These are phyloP conservation scores for Parsonsia alboflavescens DNA, from an alignment of 257 asterid species.

Conservation along the genomic window DNA sequence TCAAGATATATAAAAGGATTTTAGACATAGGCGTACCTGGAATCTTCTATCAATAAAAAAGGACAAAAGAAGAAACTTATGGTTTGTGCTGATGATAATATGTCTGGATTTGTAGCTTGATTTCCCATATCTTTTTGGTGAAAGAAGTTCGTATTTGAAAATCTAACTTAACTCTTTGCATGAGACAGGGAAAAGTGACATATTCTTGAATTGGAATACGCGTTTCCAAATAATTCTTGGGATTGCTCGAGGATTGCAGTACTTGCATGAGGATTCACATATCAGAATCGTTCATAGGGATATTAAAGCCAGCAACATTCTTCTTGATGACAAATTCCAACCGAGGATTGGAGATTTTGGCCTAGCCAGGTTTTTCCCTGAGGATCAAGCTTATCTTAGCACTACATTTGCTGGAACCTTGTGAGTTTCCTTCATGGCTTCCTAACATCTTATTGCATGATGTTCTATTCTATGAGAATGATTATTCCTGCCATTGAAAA, in stretches of 20 bases:
- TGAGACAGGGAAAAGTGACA: constrained; percentile 46
- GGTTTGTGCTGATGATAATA: no score
- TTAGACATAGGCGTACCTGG: no score
- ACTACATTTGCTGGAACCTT: constrained; percentile 81
- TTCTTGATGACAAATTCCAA: constrained; percentile 64
- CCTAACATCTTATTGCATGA: neutral
- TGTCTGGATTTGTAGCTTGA: neutral
- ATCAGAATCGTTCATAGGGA: constrained; percentile 75
- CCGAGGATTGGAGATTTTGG: constrained; percentile 87
- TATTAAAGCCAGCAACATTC: constrained; percentile 81
- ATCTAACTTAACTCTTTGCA: constrained; percentile 1
- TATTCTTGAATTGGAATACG: constrained; percentile 54
- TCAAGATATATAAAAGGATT: no score
- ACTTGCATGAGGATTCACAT: constrained; percentile 81
- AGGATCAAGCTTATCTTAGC: constrained; percentile 89
- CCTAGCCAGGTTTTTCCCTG: constrained; percentile 81
- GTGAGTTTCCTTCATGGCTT: constrained; percentile 32
- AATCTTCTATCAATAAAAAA: no score
- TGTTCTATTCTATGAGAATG: neutral
- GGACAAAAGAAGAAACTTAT: no score
- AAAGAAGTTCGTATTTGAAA: neutral
- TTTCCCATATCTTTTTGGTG: neutral
- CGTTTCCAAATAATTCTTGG: constrained; percentile 73
- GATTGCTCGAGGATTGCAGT: constrained; percentile 74
- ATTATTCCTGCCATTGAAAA: neutral